Percentiles rank a stretch among this genome's conserved stretches.
Evolutionary conservation across 441 rosid genomes (phyloP).

Genomic region (Metrosideros polymorpha): DNA sequence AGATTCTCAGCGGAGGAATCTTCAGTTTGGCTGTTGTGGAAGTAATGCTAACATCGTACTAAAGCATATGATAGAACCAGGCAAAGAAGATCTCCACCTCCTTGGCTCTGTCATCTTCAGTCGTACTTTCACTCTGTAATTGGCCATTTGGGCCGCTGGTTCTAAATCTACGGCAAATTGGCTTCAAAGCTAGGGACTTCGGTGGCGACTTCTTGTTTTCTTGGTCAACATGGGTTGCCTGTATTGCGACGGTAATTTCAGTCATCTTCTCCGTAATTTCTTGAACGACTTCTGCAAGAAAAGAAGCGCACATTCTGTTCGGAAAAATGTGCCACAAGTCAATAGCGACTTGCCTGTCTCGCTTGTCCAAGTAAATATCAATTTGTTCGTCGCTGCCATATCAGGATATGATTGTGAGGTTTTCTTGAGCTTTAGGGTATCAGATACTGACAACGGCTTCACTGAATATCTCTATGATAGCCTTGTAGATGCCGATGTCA

Average conservation of each 20-base stretch:
- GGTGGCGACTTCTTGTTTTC: neutral
- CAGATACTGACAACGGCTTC: neutral
- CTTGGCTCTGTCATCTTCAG: neutral
- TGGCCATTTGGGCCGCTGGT: neutral
- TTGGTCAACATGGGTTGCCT: neutral
- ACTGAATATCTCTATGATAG: neutral
- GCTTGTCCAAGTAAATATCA: neutral
- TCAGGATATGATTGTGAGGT: neutral
- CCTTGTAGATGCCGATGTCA: neutral
- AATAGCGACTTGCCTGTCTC: neutral
- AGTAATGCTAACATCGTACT: neutral
- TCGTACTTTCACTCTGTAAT: neutral
- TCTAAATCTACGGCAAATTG: neutral
- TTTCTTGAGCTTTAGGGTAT: neutral
- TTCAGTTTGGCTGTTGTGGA: neutral
- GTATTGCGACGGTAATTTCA: neutral
- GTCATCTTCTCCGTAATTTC: neutral
- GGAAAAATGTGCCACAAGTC: neutral
- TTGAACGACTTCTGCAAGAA: neutral
- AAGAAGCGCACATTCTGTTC: neutral
- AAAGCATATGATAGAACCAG: neutral
- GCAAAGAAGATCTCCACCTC: neutral
- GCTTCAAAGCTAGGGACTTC: neutral
- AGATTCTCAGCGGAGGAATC: neutral
- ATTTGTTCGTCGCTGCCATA: neutral